These are phyloP conservation scores for Eutrema japonicum DNA, from an alignment of 345 rosid genomes.

Conservation along the genomic window DNA sequence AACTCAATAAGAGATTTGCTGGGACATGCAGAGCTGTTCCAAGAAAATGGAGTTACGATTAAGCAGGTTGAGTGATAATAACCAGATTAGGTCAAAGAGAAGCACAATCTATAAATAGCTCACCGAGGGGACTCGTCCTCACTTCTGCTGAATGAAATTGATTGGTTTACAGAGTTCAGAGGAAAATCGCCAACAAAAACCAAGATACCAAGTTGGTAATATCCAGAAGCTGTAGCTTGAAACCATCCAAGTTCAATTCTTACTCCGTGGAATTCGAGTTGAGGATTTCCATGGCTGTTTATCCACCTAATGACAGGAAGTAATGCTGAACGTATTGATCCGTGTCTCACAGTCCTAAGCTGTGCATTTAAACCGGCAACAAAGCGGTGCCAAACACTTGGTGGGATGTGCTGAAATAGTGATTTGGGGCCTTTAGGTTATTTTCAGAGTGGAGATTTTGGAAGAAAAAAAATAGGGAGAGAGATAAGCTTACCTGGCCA, in stretches of 20 bases:
- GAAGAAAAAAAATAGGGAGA: not conserved
- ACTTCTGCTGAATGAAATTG: conserved; percentile 53
- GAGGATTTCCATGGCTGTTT: conserved; percentile 87
- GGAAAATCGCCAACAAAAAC: conserved; percentile 71
- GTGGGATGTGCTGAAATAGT: conserved; percentile 75
- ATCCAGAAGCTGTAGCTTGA: conserved; percentile 97
- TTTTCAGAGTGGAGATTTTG: not conserved
- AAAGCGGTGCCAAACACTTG: conserved; percentile 92
- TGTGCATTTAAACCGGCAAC: conserved; percentile 96
- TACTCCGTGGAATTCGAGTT: conserved; percentile 88
- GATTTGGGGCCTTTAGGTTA: conserved; percentile 24
- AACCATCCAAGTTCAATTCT: conserved; percentile 95
- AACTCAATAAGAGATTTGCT: conserved; percentile 56
- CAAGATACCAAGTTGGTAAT: conserved; percentile 93
- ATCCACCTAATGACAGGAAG: conserved; percentile 86
- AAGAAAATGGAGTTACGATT: conserved; percentile 40
- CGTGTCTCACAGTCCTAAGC: conserved; percentile 91
- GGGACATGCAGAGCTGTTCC: conserved; percentile 56
- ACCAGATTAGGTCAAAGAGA: conserved; percentile 5
- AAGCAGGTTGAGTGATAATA: conserved; percentile 18
- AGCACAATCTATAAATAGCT: conserved; percentile 20
- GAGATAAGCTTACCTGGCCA: conserved; percentile 73
- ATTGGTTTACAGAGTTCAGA: conserved; percentile 46
- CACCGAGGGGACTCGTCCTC: conserved; percentile 66
- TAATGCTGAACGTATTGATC: conserved; percentile 77